A percentile compares a stretch with the other conserved stretches of the same genome.
Conservation (phyloP, 2,329 filamentous ascomycete species). For the Monosporascus ibericus region DNA sequence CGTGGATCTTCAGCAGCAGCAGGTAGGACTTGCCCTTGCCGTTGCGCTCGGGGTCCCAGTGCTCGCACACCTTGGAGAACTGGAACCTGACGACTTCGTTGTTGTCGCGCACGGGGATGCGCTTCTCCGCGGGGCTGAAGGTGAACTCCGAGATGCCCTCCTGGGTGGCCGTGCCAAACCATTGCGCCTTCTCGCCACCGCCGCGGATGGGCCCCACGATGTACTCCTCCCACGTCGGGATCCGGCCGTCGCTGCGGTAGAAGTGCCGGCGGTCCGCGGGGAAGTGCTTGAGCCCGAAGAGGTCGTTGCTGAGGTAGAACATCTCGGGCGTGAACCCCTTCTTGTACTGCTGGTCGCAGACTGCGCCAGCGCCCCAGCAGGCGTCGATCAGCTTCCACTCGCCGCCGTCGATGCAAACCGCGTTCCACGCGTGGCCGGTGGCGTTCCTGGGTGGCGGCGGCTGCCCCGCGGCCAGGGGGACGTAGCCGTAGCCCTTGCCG, state of each 20-base stretch:
- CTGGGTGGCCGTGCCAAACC: conserved; percentile 37
- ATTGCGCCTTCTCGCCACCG: conserved; percentile 39
- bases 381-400: conserved; percentile 88
- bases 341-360: conserved; percentile 56
- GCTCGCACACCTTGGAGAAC: conserved; percentile 71
- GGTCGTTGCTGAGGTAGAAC: conserved; percentile 62
- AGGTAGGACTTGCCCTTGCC: conserved; percentile 61
- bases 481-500: conserved; percentile 79
- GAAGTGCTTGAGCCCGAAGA: conserved; percentile 77
- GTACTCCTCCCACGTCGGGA: conserved; percentile 76
- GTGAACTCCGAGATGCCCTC: conserved; percentile 51
- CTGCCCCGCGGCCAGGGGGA: conserved; percentile 55
- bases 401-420: conserved; percentile 77
- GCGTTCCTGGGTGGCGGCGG: conserved; percentile 57
- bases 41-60: conserved; percentile 70
- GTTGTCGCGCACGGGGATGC: conserved; percentile 53
- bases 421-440: conserved; percentile 84
- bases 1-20: conserved; percentile 63
- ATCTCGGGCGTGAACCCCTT: conserved; percentile 60
- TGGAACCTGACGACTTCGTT: conserved; percentile 64
- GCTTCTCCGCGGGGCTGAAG: conserved; percentile 54
- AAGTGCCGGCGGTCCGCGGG: conserved; percentile 63
- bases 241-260: conserved; percentile 66
- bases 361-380: conserved; percentile 84
- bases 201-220: conserved; percentile 53